Conservation (phyloP, 768 basidiomycete genomes). For the Gautieria morchelliformis region DNA sequence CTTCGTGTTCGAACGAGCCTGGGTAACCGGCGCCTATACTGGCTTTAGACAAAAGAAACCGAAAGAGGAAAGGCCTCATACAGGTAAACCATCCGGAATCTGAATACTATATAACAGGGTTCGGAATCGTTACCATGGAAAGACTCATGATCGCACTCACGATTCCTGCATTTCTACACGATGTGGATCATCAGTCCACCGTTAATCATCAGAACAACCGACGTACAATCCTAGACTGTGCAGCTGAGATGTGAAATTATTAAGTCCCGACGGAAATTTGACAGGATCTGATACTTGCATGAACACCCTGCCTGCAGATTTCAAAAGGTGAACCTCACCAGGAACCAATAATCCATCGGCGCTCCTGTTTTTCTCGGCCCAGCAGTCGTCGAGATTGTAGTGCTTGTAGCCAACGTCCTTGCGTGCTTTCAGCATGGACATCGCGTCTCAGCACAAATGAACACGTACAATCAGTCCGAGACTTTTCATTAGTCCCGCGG, state of each 20-base stretch:
- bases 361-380: slow-evolving; percentile 47
- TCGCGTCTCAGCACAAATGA: background rate
- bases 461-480: slow-evolving; percentile 38
- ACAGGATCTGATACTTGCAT: slow-evolving; percentile 27
- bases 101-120: slow-evolving; percentile 32
- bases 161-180: slow-evolving; percentile 47
- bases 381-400: slow-evolving; percentile 59
- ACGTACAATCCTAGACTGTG: slow-evolving; percentile 49
- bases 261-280: slow-evolving; percentile 53
- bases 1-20: slow-evolving; percentile 56
- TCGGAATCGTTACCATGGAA: background rate
- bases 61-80: background rate
- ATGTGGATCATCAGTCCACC: slow-evolving; percentile 1
- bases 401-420: slow-evolving; percentile 51
- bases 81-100: slow-evolving; percentile 66
- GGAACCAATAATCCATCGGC: slow-evolving; percentile 46
- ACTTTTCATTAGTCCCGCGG: slow-evolving; percentile 39
- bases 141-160: slow-evolving; percentile 24
- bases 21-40: slow-evolving; percentile 37
- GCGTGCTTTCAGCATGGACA: background rate
- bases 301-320: background rate
- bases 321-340: slow-evolving; percentile 23
- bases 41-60: background rate
- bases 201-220: background rate
- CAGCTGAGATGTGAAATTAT: slow-evolving; percentile 41